Evolutionary conservation across 208 protist genomes (phyloP).

Genomic region (Acanthamoeba culbertsoni): DNA sequence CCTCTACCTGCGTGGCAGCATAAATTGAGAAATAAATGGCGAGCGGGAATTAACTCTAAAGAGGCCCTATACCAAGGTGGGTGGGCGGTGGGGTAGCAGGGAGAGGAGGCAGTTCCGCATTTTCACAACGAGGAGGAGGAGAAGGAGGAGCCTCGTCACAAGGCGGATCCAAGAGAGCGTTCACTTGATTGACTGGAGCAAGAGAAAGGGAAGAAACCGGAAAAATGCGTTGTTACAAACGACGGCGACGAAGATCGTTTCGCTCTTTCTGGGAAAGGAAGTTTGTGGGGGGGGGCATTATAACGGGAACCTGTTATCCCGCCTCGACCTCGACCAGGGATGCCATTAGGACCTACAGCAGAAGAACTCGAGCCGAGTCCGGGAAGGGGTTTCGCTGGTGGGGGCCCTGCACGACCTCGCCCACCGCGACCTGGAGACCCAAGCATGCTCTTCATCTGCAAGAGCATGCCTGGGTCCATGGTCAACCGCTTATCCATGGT

Average conservation of each 20-base stretch:
- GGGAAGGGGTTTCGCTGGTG: background rate
- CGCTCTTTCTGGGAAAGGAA: background rate
- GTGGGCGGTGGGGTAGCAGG: background rate
- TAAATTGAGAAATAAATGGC: background rate
- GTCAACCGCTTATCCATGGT: conserved; percentile 50
- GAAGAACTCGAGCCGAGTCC: background rate
- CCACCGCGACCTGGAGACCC: background rate
- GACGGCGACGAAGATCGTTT: background rate
- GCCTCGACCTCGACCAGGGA: background rate
- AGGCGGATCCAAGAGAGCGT: background rate
- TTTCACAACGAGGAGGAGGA: background rate
- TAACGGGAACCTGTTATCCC: background rate
- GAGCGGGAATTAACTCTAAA: background rate
- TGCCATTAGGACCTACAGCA: background rate
- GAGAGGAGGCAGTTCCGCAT: background rate
- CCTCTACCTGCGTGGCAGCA: background rate
- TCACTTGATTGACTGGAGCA: background rate
- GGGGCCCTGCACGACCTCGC: background rate
- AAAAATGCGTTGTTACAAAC: background rate
- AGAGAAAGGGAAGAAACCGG: background rate
- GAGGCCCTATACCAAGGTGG: background rate
- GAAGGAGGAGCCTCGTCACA: background rate
- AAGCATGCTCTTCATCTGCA: conserved; percentile 47
- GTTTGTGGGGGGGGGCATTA: background rate
- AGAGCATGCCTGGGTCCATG: conserved; percentile 32